Evolutionary conservation across 2,329 filamentous ascomycete species (phyloP), one percentile per base, ranked within the genome.

Genomic region (Clonostachys rosea): DNA sequence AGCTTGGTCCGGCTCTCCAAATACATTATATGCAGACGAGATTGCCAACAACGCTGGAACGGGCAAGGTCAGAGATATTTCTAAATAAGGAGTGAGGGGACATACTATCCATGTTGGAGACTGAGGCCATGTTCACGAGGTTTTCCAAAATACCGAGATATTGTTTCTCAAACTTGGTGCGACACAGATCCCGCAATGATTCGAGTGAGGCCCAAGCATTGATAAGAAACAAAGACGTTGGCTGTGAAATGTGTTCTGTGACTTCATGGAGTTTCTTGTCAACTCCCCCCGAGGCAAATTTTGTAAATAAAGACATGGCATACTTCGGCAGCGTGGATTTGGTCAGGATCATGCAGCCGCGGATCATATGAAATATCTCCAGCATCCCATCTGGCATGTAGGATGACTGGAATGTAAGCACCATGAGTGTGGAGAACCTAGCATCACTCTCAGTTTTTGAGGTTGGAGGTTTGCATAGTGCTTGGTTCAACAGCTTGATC

Each of bases 351-450:
- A 54, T 55, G 59, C 68, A 70, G 3, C 67, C 68, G 20, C 68
- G 56, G 35, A 65, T 49, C 64, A 69, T 69, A 14, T 61, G 54
- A 6, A 70, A 44, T 40, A 67, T 70, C 49, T 71, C 68, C 10
- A 51, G 49, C 53, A 71, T 59, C 18, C 68, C 68, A 16, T 71
- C 67, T 3, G 56, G 46, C 65, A 71, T 65, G 36, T 68, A 66
- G 2, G 59, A 56, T 4, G 68, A 59, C 46, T 71, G 69, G 43
- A 66, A 71, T 1, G 62, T 61, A 6, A 71, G 50, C 3, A 60
- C 59, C 16, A 71, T 54, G 44, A 65, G 60, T 12, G 68, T 49
- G 3, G 58, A 68, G 46, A 66, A 69, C 2, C 62, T 57, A 17
- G 67, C 68, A 49, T 71, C 68, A 30, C 24, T 30, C 9, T 30